phyloP scores from a whole-genome alignment of 106 monocot genomes.

The Apostasia shenzhenica region DNA sequence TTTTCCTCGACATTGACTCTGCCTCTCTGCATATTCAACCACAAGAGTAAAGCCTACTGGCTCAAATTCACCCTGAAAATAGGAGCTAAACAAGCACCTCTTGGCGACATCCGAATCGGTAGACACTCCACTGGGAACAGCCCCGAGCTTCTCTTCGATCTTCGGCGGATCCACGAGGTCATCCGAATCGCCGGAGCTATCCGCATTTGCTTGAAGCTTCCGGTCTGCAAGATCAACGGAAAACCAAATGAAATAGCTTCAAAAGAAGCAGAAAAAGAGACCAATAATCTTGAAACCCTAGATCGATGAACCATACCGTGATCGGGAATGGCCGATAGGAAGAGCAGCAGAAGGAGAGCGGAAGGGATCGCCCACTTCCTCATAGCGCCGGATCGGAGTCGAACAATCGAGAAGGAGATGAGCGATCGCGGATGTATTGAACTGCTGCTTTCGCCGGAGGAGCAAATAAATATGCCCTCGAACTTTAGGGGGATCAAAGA shows the following conservation, averaged over 20 bases:
- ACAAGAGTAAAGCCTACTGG: background rate
- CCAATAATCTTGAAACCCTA: background rate
- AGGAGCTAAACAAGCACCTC: slow-evolving; percentile 33
- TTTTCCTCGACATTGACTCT: slow-evolving; percentile 57
- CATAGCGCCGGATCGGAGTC: slow-evolving; percentile 14
- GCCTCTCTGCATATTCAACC: slow-evolving; percentile 30
- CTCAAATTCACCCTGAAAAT: background rate
- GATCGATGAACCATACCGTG: slow-evolving; percentile 23
- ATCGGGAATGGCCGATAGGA: slow-evolving; percentile 49
- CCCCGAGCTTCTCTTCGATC: slow-evolving; percentile 92
- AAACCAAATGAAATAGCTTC: background rate
- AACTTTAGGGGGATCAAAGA: background rate
- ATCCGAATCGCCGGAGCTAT: slow-evolving; percentile 41
- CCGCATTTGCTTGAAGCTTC: slow-evolving; percentile 69
- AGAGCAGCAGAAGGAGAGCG: slow-evolving; percentile 41
- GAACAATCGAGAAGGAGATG: background rate
- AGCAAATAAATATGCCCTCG: background rate
- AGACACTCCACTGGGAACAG: slow-evolving; percentile 73
- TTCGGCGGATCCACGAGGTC: slow-evolving; percentile 76
- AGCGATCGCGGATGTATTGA: background rate
- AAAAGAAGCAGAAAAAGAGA: background rate
- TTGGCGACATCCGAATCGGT: slow-evolving; percentile 86
- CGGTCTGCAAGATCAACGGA: slow-evolving; percentile 28
- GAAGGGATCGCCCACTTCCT: slow-evolving; percentile 52
- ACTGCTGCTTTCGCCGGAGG: background rate